Evolutionary conservation across 2,329 filamentous ascomycete species (phyloP).

Genomic region (Cladosporium sp.): DNA sequence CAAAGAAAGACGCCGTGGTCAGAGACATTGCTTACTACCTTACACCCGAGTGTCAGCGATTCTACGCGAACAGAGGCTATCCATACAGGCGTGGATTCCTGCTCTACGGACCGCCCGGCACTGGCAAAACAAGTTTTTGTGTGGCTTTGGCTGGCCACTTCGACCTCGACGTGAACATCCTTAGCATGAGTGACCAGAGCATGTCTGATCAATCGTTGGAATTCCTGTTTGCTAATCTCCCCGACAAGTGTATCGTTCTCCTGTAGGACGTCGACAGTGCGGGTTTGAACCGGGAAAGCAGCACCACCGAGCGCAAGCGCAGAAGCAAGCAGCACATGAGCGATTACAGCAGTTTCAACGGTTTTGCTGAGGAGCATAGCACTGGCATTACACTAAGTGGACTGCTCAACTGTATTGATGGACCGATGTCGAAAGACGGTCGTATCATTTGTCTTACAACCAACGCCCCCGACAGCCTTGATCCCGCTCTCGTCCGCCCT

Average conservation of each 20-base stretch:
- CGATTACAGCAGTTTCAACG: not conserved
- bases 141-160: constrained; percentile 45
- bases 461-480: constrained; percentile 69
- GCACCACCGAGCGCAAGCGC: constrained; percentile 68
- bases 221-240: constrained; percentile 41
- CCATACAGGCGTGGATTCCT: constrained; percentile 81
- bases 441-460: constrained; percentile 78
- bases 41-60: constrained; percentile 65
- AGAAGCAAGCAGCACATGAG: constrained; percentile 66
- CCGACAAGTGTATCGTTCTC: constrained; percentile 43
- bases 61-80: constrained; percentile 77
- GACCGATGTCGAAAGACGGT: constrained; percentile 73
- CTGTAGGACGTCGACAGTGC: constrained; percentile 47
- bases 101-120: constrained; percentile 64
- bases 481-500: constrained; percentile 69
- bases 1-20: constrained; percentile 65
- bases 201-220: constrained; percentile 67
- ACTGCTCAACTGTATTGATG: constrained; percentile 77
- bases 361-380: constrained; percentile 51
- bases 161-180: constrained; percentile 37
- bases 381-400: constrained; percentile 64
- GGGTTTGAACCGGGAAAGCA: constrained; percentile 38
- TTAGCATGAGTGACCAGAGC: constrained; percentile 67
- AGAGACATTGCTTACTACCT: constrained; percentile 74
- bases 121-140: constrained; percentile 30